These are phyloP conservation scores for Lycium ferocissimum DNA, from an alignment of 257 asterid species.

Conservation along the genomic window DNA sequence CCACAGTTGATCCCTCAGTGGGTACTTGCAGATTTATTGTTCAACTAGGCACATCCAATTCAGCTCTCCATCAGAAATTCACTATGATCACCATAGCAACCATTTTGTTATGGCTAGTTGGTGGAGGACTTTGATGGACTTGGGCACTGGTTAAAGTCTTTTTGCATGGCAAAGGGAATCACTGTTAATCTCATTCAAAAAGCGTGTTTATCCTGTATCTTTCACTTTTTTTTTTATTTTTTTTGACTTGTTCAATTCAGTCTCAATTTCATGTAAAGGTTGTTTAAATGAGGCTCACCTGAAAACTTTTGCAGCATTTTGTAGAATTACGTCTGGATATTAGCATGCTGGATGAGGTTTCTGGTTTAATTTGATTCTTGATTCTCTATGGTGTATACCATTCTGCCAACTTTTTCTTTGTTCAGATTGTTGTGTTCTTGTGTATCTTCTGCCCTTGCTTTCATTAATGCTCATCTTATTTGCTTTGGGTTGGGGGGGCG, in stretches of 20 bases:
- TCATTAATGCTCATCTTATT: neutral
- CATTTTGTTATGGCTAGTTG: slow-evolving; percentile 45
- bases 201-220: neutral
- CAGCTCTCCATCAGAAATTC: slow-evolving; percentile 40
- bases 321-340: neutral
- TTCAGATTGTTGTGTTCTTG: neutral
- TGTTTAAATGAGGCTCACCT: neutral
- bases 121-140: slow-evolving; percentile 21
- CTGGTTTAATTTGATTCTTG: neutral
- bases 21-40: slow-evolving; percentile 67
- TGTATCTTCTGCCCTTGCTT: neutral
- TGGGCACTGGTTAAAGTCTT: neutral
- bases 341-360: neutral
- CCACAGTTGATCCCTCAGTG: slow-evolving; percentile 80
- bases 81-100: slow-evolving; percentile 31
- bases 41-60: slow-evolving; percentile 54
- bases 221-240: neutral
- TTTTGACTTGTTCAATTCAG: neutral
- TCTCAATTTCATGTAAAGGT: neutral
- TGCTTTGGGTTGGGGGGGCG: too few relatives aligned
- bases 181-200: neutral
- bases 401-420: neutral
- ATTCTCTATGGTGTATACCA: neutral
- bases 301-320: neutral
- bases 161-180: neutral